Evolutionary conservation across 2,329 filamentous ascomycete genomes (phyloP), one percentile per base, ranked within the genome.

Genomic region (Penicillium sp.): DNA sequence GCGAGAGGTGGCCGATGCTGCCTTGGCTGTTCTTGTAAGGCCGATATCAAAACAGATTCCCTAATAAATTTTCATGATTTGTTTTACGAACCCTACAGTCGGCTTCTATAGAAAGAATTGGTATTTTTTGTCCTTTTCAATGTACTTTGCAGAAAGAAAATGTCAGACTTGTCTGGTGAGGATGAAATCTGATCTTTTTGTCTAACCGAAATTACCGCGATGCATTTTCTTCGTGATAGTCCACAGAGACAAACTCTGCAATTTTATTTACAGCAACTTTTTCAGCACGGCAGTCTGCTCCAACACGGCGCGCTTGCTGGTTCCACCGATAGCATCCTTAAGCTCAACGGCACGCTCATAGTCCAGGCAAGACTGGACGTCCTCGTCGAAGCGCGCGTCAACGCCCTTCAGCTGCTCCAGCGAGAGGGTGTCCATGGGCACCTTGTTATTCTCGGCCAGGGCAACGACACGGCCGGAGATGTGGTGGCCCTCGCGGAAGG

Each of bases 311-410:
- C 80, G 80, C 74, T 81, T 85, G 75, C 88, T 91, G 22, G 89
- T 94, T 25, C 90, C 89, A 22, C 90, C 91, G 60, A 84, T 85
- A 2, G 89, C 86, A 38, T 84, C 81, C 65, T 87, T 84, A 76
- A 87, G 81, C 79, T 96, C 90, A 6, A 95, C 89, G 54, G 86
- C 89, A 57, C 82, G 82, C 74, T 95, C 86, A 65, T 94, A 95
- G 73, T 95, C 82, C 67, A 96, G 88, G 24, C 83, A 82, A 43
- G 82, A 76, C 42, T 81, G 72, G 36, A 95, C 82, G 67, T 94
- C 89, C 52, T 85, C 79, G 27, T 82, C 85, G 57, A 95, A 89
- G 45, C 88, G 79, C 1, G 72, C 63, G 58, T 92, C 88, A 2
- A 95, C 81, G 4, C 71, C 77, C 74, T 87, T 79, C 46, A 92